Evolutionary conservation across 768 basidiomycete genomes (phyloP), one percentile per base, ranked within the genome.

Genomic region (Atractiella rhizophila): DNA sequence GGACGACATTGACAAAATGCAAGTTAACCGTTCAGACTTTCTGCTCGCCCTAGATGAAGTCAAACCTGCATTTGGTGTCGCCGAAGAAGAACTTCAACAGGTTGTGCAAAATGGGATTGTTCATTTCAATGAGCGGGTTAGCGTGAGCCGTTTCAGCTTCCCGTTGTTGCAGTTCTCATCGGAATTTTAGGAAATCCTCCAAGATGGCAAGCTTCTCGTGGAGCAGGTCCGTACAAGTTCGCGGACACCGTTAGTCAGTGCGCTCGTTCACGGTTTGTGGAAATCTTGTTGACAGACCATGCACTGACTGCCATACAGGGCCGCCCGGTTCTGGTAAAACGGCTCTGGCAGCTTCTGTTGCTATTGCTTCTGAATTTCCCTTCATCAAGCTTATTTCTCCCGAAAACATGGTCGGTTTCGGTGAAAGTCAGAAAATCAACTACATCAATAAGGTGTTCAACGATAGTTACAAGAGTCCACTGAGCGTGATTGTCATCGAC

Each of bases 331-430:
- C 82, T 8, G 91, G 91, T 15, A 96, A 96, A 63, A 86, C 88
- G 0, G 88, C 88, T 0, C 62, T 96, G 33, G 88, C 78, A 2
- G 88, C 83, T 5, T 77, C 79, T 4, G 88, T 96, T 42, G 91
- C 88, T 2, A 74, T 81, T 61, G 69, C 70, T 20, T 94, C 88
- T n/a, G 65, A 75, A 48, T 98, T 74, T 60, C 91, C 91, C 0
- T 98, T 98, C 64, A 88, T 98, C 64, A 96, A 98, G 58, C 67
- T 98, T 28, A 72, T 96, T 43, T 80, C 85, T 2, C 82, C 91
- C 0, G 91, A 94, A 54, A 74, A 68, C 51, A 98, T 98, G 91
- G 79, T 96, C 46, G 91, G 91, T 7, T 86, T 70, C 59, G 71
- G 74, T n/a, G 91, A 96, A 57, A 60, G 66, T 12, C 81, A 85